A percentile compares a stretch with the other conserved stretches of the same genome.
phyloP scores from a whole-genome alignment of 345 rosid genomes.

The Gossypium thurberi region DNA sequence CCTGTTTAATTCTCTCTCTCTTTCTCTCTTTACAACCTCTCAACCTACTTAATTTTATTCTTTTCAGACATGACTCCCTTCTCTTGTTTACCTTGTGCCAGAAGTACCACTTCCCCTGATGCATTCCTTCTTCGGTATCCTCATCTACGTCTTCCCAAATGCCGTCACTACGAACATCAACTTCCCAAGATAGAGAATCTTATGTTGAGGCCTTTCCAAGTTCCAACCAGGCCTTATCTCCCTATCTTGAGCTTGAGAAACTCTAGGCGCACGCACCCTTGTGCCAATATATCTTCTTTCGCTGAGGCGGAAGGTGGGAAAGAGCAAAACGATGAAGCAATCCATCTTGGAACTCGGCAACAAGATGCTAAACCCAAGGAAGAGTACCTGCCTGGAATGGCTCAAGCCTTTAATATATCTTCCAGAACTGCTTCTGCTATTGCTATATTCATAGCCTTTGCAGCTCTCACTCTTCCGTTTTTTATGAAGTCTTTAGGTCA shows the following conservation, averaged over 20 bases:
- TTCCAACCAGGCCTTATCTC: conserved; percentile 28
- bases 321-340: conserved; percentile 29
- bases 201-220: conserved; percentile 23
- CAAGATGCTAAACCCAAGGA: conserved; percentile 22
- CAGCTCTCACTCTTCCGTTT: conserved; percentile 64
- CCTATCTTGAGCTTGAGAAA: conserved; percentile 24
- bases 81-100: conserved; percentile 46
- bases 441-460: conserved; percentile 51
- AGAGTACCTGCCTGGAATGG: conserved; percentile 53
- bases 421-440: conserved; percentile 64
- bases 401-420: conserved; percentile 70
- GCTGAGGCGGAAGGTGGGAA: conserved; percentile 56
- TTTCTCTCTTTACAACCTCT: neutral
- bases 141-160: conserved; percentile 38
- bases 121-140: conserved; percentile 24
- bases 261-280: conserved; percentile 33
- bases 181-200: conserved; percentile 25
- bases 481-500: conserved; percentile 66
- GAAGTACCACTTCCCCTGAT: conserved; percentile 33
- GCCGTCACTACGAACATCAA: conserved; percentile 26
- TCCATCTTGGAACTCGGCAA: conserved; percentile 24
- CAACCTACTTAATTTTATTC: neutral
- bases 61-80: conserved; percentile 51
- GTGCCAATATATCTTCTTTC: conserved; percentile 68
- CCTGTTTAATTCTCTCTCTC: conserved; percentile 16